Evolutionary conservation across 768 basidiomycete genomes (phyloP).

Genomic region (Fomitopsis serialis): DNA sequence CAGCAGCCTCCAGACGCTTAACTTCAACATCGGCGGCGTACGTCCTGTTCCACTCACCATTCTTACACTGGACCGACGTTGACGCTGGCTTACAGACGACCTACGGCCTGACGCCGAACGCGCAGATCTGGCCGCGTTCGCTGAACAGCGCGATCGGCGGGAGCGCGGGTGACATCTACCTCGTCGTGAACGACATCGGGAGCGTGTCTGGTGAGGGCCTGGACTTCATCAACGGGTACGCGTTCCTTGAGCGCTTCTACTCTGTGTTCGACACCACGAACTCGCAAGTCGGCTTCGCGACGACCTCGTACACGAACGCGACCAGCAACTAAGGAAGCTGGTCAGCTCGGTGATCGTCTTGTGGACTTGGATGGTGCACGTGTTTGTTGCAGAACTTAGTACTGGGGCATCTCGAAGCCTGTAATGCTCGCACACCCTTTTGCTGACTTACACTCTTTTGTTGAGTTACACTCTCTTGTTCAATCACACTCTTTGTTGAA

Average conservation of each 20-base stretch:
- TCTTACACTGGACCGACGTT: background rate
- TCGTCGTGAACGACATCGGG: conserved; percentile 35
- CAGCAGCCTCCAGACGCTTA: conserved; percentile 24
- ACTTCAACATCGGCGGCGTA: conserved; percentile 26
- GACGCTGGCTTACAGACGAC: conserved; percentile 13
- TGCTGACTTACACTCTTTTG: too few relatives aligned
- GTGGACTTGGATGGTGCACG: too few relatives aligned
- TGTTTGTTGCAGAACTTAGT: too few relatives aligned
- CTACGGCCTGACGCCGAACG: conserved; percentile 25
- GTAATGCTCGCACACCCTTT: too few relatives aligned
- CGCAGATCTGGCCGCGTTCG: conserved; percentile 29
- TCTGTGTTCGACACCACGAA: conserved; percentile 58
- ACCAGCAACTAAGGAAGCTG: conserved; percentile 28
- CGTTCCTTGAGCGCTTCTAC: conserved; percentile 61
- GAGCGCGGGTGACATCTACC: conserved; percentile 28
- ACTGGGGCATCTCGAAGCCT: too few relatives aligned
- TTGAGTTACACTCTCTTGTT: too few relatives aligned
- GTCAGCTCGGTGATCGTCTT: too few relatives aligned
- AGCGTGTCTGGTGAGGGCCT: conserved; percentile 37
- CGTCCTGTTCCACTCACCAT: background rate
- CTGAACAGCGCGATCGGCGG: conserved; percentile 43
- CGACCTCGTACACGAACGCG: conserved; percentile 42
- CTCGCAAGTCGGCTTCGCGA: conserved; percentile 51
- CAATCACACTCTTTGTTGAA: too few relatives aligned
- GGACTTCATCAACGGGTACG: conserved; percentile 51